A percentile compares a stretch with the other conserved stretches of the same genome.
Conservation (phyloP, 2,329 filamentous ascomycete species). For the Phialemoniopsis sp. region DNA sequence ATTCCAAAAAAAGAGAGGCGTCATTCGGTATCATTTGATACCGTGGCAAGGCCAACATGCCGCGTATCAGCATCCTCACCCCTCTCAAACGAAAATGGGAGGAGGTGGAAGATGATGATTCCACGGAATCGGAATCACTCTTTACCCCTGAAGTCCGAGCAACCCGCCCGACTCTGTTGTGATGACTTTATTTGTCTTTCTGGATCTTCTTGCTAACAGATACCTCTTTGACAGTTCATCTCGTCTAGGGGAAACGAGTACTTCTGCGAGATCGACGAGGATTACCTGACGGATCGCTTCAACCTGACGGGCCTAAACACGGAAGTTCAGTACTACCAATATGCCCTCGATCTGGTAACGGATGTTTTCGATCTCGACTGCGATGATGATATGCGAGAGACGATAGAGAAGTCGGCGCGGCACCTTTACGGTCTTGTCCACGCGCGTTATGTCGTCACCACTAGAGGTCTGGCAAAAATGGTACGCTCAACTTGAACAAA, state of each 20-base stretch:
- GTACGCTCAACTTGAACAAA: conserved; percentile 42
- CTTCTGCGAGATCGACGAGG: conserved; percentile 99
- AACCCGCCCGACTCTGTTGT: no score
- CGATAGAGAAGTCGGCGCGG: conserved; percentile 93
- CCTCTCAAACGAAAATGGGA: no score
- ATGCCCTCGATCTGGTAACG: conserved; percentile 94
- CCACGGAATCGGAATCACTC: no score
- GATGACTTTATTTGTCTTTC: conserved; percentile 3
- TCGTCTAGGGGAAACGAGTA: conserved; percentile 97
- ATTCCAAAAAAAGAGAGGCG: no score
- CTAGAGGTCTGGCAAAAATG: conserved; percentile 92
- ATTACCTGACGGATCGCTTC: conserved; percentile 96
- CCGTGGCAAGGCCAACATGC: no score
- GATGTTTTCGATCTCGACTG: conserved; percentile 98
- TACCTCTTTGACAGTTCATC: conserved; percentile 71
- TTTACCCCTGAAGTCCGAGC: no score
- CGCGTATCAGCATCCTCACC: no score
- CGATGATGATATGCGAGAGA: conserved; percentile 96
- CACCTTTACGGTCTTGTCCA: conserved; percentile 96
- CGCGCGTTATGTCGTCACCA: conserved; percentile 94
- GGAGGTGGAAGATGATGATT: no score
- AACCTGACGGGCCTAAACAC: conserved; percentile 96
- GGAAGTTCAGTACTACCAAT: conserved; percentile 98
- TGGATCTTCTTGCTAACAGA: conserved; percentile 12
- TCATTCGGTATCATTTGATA: no score